phyloP scores from a whole-genome alignment of 2,329 filamentous ascomycete species.

The Aspergillus arachidicola region DNA sequence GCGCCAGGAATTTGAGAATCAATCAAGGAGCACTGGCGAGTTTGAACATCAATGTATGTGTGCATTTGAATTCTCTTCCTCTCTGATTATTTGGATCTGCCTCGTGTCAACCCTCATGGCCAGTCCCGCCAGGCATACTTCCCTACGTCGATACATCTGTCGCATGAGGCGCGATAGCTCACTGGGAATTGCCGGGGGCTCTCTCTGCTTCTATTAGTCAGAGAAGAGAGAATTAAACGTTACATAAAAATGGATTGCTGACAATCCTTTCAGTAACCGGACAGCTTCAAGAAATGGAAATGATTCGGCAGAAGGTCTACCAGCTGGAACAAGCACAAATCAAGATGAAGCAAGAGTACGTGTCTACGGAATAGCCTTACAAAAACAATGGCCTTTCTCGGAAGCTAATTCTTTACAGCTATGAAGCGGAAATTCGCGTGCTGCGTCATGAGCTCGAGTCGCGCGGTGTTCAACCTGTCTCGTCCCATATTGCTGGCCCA shows the following conservation, averaged over 20 bases:
- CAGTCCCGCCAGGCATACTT: not conserved
- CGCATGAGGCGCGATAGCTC: not conserved
- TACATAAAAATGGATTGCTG: not conserved
- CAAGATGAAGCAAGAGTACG: conserved; percentile 87
- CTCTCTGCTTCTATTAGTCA: not conserved
- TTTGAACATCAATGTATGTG: conserved; percentile 92
- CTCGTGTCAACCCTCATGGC: not conserved
- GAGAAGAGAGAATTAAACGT: too few relatives aligned
- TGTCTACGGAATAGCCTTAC: conserved; percentile 18
- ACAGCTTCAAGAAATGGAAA: conserved; percentile 92
- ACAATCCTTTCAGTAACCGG: conserved; percentile 67
- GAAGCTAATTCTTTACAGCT: conserved; percentile 58
- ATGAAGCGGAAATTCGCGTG: conserved; percentile 86
- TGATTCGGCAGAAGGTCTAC: conserved; percentile 91
- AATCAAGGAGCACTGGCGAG: conserved; percentile 77
- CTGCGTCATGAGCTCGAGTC: conserved; percentile 85
- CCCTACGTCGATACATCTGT: not conserved
- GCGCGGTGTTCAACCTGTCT: conserved; percentile 64
- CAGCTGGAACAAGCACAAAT: conserved; percentile 88
- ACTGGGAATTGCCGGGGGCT: not conserved
- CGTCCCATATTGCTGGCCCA: conserved; percentile 71
- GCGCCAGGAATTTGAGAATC: conserved; percentile 85
- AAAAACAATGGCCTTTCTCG: conserved; percentile 5
- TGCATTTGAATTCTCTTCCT: conserved; percentile 1
- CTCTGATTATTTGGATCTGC: not conserved